Percentiles rank a stretch among this genome's conserved stretches.
Evolutionary conservation across 176 grass and related monocot genomes (phyloP).

Genomic region (Phragmites australis): DNA sequence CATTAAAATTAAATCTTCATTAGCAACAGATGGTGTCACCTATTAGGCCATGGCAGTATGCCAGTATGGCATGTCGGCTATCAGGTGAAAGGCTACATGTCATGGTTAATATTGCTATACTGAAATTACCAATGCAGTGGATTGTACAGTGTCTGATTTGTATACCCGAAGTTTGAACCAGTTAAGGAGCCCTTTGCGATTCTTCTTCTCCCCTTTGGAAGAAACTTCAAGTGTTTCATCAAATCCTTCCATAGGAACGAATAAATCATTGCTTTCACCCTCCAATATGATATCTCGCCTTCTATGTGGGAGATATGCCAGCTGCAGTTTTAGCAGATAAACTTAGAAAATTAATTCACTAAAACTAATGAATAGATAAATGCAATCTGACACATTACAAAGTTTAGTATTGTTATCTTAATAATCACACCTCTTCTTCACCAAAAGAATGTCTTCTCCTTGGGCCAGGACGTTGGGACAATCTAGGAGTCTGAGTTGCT

Average conservation of each 20-base stretch:
- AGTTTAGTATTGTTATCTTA: neutral
- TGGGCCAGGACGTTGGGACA: conserved; percentile 49
- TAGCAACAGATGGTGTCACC: conserved; percentile 9
- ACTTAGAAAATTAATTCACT: conserved; percentile 20
- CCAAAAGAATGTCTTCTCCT: conserved; percentile 83
- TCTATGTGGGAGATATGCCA: conserved; percentile 72
- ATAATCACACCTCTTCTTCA: conserved; percentile 70
- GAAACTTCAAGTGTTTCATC: conserved; percentile 62
- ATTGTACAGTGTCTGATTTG: conserved; percentile 11
- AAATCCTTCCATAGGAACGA: conserved; percentile 66
- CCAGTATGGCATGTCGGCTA: neutral
- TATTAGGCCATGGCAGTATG: neutral
- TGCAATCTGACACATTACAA: conserved; percentile 19
- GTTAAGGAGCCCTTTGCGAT: conserved; percentile 63
- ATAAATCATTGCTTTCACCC: conserved; percentile 52
- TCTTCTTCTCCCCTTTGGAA: conserved; percentile 71
- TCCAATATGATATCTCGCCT: conserved; percentile 65
- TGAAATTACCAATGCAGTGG: conserved; percentile 7
- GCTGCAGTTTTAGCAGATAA: conserved; percentile 51
- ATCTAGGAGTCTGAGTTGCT: conserved; percentile 48
- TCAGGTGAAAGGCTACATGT: conserved; percentile 14
- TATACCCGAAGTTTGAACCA: conserved; percentile 79
- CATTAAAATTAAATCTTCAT: conserved; percentile 9
- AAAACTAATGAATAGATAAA: conserved; percentile 24
- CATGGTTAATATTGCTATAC: neutral